These are phyloP conservation scores for Aspergillus thermomutatus DNA, from an alignment of 2,329 filamentous ascomycete genomes.

Conservation along the genomic window DNA sequence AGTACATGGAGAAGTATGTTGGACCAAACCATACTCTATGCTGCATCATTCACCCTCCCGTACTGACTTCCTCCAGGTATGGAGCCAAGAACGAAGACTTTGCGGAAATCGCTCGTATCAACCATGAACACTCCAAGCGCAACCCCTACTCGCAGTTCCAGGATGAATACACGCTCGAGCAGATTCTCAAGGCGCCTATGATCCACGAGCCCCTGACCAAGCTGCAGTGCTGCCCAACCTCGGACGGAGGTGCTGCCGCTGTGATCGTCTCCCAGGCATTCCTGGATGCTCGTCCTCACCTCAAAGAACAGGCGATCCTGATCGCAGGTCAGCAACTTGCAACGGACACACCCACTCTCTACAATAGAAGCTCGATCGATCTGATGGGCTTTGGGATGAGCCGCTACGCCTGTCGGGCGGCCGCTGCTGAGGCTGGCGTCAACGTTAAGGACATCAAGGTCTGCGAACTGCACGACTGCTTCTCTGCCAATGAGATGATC, in stretches of 20 bases:
- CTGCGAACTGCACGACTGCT: slow-evolving; percentile 94
- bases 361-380: slow-evolving; percentile 77
- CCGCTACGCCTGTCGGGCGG: slow-evolving; percentile 63
- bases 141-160: slow-evolving; percentile 99
- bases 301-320: slow-evolving; percentile 76
- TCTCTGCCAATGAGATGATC: slow-evolving; percentile 91
- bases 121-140: slow-evolving; percentile 84
- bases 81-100: slow-evolving; percentile 84
- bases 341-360: slow-evolving; percentile 79
- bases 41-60: too few species aligned
- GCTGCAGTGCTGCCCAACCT: slow-evolving; percentile 97
- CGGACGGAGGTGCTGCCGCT: slow-evolving; percentile 84
- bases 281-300: slow-evolving; percentile 77
- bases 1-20: slow-evolving; percentile 87
- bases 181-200: slow-evolving; percentile 71
- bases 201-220: slow-evolving; percentile 89
- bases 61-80: slow-evolving; percentile 51
- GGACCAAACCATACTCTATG: neutral
- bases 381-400: slow-evolving; percentile 88
- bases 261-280: slow-evolving; percentile 87
- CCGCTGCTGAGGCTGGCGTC: slow-evolving; percentile 67
- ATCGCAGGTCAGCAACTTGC: slow-evolving; percentile 84
- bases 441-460: slow-evolving; percentile 69
- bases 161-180: slow-evolving; percentile 82
- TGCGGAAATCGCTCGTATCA: slow-evolving; percentile 88